Base-by-base conservation (phyloP, 352 stramenopile species). In the Aphanomyces stellatus region DNA sequence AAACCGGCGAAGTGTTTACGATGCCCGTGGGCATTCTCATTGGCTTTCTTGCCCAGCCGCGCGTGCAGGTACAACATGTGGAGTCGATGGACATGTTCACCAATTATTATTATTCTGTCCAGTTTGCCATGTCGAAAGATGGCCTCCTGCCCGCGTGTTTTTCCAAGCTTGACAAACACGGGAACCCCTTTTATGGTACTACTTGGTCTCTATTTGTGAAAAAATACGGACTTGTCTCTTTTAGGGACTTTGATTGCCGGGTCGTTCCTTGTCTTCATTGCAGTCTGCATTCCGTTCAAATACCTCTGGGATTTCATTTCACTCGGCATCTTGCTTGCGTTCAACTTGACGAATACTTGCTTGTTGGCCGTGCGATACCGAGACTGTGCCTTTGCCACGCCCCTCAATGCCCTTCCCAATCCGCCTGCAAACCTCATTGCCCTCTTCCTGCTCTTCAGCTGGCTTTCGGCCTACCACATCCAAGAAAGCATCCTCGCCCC, bases 1-100 rank as follows among this genome's bases (percentile, higher is more conserved):
- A 88, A 2, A 84, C 83, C 2, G 95, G 95, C 25, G 95, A 98
- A 72, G 80, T 98, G 3, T 69, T 97, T 30, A 98, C 92, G 17
- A 94, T 98, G 74, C 95, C 95, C 0, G 88, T 98, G 40, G 96
- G 96, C n/a, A 88, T 96, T 6, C 87, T 99, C 37, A 96, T 98
- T 34, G 93, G 88, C 13, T 96, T 98, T 41, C 73, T 98, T 30
- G 92, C 95, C 3, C 95, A 99, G 70, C 94, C 93, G 3, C 79
- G 91, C 5, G 81, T 93, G 46, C 76, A 87, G 53, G 53, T 62
- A 62, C 30, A n/a, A n/a, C n/a, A n/a, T n/a, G n/a, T n/a, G n/a
- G 15, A 24, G 8, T 1, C 25, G 1, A 25, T 27, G 22, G 13
- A 17, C 13, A 25, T 35, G 6, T 25, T 57, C 49, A 57, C 49